Base-by-base conservation (phyloP, 164 flowering plant genomes). In the Liquidambar formosana region DNA sequence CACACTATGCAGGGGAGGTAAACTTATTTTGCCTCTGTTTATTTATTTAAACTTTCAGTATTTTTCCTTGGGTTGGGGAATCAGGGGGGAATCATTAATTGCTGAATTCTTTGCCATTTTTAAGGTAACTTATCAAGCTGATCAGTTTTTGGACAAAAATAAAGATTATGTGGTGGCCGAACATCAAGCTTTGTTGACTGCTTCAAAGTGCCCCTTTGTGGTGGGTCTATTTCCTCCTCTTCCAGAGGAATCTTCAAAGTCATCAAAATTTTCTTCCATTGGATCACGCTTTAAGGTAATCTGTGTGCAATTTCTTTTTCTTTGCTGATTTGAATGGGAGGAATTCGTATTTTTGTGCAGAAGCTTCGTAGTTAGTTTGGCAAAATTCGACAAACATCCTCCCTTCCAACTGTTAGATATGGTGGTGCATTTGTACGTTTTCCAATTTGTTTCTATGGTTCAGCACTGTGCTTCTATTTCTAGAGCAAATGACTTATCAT, bases 1-100 rank as follows among this genome's bases (percentile, higher is more conserved):
- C 81, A 65, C 98, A 95, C 71, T 95, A 95, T 85, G 99, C 99
- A 3, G 99, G 99, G 59, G 98, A 95, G 90, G 99, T 93, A 85
- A 72, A 41, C 21, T 54, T 70, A 2, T 54, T 27, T 59, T 58
- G 15, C 15, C 15, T 48, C 54, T 25, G 25, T 57, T 28, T 15
- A 15, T 18, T 59, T 28, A 16, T 33, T 8, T 33, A 28, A 0
- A 28, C 1, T 60, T 60, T 18, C 16, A 33, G 33, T 9, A 33
- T 21, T n/a, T 15, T 28, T 18, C 10, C 38, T 59, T 15, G 13
- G 27, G 18, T 27, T 44, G 45, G 9, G 33, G 45, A 44, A 38
- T n/a, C n/a, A n/a, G n/a, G 14, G 33, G 18, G 44, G 63, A 1
- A 0, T 28, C 10, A 16, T 25, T 1, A 25, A 21, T 21, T 52